Conservation (phyloP, 139 green algal genomes). For the Pleodorina starrii region DNA sequence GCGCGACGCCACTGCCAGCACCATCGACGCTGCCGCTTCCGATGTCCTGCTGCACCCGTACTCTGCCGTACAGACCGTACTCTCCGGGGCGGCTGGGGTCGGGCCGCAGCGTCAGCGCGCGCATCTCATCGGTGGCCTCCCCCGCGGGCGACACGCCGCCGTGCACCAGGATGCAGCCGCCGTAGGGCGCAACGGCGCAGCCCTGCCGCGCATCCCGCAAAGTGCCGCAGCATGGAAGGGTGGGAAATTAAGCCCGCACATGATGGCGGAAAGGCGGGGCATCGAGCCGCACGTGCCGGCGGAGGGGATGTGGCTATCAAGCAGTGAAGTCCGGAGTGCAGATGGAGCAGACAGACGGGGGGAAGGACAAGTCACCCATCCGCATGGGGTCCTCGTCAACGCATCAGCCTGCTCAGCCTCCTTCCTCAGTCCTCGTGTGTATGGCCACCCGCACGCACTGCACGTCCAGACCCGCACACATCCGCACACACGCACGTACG, state of each 20-base stretch:
- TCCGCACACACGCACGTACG: background rate
- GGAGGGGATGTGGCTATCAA: background rate
- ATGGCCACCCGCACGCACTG: background rate
- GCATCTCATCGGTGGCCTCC: background rate
- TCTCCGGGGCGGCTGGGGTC: background rate
- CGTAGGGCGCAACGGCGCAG: background rate
- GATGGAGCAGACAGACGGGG: too few species aligned
- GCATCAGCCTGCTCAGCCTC: background rate
- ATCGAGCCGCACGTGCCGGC: too few species aligned
- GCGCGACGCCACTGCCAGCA: background rate
- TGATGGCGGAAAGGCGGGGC: too few species aligned
- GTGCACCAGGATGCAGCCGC: constrained; percentile 8
- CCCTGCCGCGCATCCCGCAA: too few species aligned
- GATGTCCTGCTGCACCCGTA: background rate
- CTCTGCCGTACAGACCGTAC: background rate
- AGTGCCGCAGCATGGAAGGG: too few species aligned
- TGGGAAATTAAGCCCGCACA: too few species aligned
- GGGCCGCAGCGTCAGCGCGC: background rate
- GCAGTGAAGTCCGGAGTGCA: background rate
- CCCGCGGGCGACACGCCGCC: background rate
- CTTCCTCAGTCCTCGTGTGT: background rate
- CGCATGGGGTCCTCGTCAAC: background rate
- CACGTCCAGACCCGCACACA: background rate
- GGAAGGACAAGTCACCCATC: background rate
- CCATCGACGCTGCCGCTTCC: background rate